Evolutionary conservation across 306 rosid genomes (phyloP).

Genomic region (Arachis stenosperma): DNA sequence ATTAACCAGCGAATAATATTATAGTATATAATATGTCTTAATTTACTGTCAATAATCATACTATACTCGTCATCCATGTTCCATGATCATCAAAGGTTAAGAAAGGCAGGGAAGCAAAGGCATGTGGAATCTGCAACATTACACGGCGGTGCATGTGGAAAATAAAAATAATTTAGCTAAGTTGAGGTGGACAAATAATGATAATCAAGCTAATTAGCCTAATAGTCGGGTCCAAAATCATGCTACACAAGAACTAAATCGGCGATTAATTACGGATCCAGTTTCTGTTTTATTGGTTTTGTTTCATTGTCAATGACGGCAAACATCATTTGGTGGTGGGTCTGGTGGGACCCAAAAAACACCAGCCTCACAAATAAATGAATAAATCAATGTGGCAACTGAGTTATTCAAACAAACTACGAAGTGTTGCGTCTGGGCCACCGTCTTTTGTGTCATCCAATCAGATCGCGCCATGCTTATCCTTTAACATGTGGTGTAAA

Average conservation of each 20-base stretch:
- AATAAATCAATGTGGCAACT: not conserved
- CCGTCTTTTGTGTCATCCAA: not conserved
- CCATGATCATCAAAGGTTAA: not conserved
- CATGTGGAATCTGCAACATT: constrained; percentile 41
- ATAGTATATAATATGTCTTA: not conserved
- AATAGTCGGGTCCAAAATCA: not conserved
- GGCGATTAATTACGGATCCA: not conserved
- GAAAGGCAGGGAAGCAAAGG: not conserved
- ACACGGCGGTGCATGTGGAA: constrained; percentile 36
- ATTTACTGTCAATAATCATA: not conserved
- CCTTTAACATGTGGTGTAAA: constrained; percentile 24
- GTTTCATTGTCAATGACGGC: constrained; percentile 25
- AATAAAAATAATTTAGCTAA: not conserved
- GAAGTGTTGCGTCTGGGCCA: not conserved
- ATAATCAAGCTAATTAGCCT: not conserved
- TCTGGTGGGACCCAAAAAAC: not conserved
- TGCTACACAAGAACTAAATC: not conserved
- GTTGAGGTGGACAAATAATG: not conserved
- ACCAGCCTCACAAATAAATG: constrained; percentile 19
- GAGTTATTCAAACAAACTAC: not conserved
- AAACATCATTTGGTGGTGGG: constrained; percentile 19
- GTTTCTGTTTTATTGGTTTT: not conserved
- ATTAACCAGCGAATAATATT: too few species aligned
- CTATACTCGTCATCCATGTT: not conserved
- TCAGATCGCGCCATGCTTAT: constrained; percentile 21